phyloP scores from a whole-genome alignment of 306 rosid species.

The Alnus rubra region DNA sequence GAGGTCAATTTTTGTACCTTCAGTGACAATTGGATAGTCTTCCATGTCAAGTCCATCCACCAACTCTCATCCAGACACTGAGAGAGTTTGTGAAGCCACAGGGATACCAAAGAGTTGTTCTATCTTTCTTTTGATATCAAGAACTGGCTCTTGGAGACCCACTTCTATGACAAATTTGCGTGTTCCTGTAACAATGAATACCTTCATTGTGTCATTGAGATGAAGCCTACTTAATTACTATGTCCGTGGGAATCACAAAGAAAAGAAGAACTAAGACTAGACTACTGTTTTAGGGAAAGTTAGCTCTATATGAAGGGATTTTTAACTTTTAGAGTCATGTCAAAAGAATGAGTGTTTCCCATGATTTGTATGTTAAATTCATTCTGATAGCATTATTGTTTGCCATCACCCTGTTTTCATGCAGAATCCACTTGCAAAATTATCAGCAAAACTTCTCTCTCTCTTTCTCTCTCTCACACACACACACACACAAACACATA shows the following conservation, averaged over 20 bases:
- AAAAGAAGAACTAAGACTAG: slow-evolving; percentile 10
- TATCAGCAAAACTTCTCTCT: background rate
- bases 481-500: background rate
- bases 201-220: slow-evolving; percentile 39
- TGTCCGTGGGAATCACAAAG: slow-evolving; percentile 5
- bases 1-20: slow-evolving; percentile 79
- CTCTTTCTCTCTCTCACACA: background rate
- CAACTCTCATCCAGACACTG: slow-evolving; percentile 73
- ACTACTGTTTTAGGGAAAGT: slow-evolving; percentile 11
- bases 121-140: slow-evolving; percentile 68
- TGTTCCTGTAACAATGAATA: slow-evolving; percentile 41
- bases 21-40: slow-evolving; percentile 74
- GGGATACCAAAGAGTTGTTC: slow-evolving; percentile 66
- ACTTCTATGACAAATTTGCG: slow-evolving; percentile 58
- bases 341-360: background rate
- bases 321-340: slow-evolving; percentile 4
- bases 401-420: background rate
- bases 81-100: slow-evolving; percentile 60
- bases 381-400: slow-evolving; percentile 1
- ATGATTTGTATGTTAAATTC: background rate
- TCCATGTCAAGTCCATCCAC: slow-evolving; percentile 87
- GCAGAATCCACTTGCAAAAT: background rate
- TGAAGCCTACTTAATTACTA: background rate
- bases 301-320: slow-evolving; percentile 7
- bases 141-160: slow-evolving; percentile 55